phyloP scores from a whole-genome alignment of 441 rosid species.

The Codiaeum variegatum region DNA sequence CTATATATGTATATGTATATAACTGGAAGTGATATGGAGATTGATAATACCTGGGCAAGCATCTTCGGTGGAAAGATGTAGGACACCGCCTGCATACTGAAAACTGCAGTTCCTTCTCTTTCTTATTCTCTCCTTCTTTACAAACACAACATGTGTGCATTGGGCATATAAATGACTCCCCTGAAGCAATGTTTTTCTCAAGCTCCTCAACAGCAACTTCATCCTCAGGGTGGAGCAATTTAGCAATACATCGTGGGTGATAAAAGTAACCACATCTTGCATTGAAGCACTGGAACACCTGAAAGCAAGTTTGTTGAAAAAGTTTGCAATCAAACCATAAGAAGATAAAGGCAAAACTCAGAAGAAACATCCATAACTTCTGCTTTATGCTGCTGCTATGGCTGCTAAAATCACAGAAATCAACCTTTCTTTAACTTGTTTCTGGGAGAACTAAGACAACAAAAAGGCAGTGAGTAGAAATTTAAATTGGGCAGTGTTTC shows the following conservation, averaged over 20 bases:
- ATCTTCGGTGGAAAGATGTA: slow-evolving; percentile 79
- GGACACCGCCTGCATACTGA: slow-evolving; percentile 97
- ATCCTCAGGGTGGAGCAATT: slow-evolving; percentile 45
- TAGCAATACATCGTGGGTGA: slow-evolving; percentile 80
- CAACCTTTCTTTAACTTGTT: background rate
- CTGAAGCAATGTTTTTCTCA: slow-evolving; percentile 48
- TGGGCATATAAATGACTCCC: slow-evolving; percentile 76
- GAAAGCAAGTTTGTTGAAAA: slow-evolving; percentile 18
- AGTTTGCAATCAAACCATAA: slow-evolving; percentile 14
- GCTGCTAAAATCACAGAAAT: background rate
- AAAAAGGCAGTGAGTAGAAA: background rate
- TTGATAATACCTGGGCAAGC: slow-evolving; percentile 70
- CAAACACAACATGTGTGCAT: slow-evolving; percentile 80
- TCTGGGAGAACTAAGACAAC: background rate
- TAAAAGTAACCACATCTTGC: slow-evolving; percentile 90
- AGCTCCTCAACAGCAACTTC: slow-evolving; percentile 54
- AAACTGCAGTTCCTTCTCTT: slow-evolving; percentile 55
- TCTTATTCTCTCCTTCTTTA: slow-evolving; percentile 64
- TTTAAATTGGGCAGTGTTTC: background rate
- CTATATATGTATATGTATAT: no score
- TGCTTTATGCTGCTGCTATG: no score
- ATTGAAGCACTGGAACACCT: slow-evolving; percentile 83
- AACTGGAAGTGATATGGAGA: slow-evolving; percentile 6
- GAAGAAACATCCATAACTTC: background rate
- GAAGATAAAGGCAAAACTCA: background rate